Conservation (phyloP, 345 rosid species). For the Gossypium mustelinum region DNA sequence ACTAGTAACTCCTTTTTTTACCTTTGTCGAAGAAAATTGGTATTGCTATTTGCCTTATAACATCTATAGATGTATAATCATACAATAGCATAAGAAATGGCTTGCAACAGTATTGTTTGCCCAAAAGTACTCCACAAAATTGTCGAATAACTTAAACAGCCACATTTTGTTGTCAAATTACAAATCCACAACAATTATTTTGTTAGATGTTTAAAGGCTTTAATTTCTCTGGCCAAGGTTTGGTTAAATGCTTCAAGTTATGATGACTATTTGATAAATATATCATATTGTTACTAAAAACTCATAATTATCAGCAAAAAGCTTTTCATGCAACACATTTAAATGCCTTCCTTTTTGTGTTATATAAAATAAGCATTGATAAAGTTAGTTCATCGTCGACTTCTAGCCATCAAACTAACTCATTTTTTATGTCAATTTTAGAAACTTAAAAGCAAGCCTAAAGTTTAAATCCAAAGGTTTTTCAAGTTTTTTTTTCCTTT, state of each 20-base stretch:
- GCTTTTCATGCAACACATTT: not conserved
- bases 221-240: too few relatives aligned
- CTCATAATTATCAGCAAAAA: not conserved
- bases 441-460: not conserved
- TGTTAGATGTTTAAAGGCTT: too few relatives aligned
- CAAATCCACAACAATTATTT: too few relatives aligned
- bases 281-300: not conserved
- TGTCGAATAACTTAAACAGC: too few relatives aligned
- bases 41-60: not conserved
- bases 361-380: not conserved
- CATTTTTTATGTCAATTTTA: not conserved
- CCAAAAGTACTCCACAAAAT: too few relatives aligned
- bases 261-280: slow-evolving; percentile 4
- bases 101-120: too few relatives aligned
- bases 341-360: not conserved
- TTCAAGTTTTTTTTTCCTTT: too few relatives aligned
- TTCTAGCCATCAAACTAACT: not conserved
- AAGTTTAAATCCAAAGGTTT: not conserved
- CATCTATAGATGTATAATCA: not conserved
- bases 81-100: not conserved
- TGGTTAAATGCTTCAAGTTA: not conserved
- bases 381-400: not conserved
- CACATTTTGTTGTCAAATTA: too few relatives aligned
- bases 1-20: not conserved
- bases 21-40: not conserved